Percentiles rank a stretch among this genome's conserved stretches.
Conservation (phyloP, 2,329 filamentous ascomycete genomes). For the Tolypocladium ophioglossoides region DNA sequence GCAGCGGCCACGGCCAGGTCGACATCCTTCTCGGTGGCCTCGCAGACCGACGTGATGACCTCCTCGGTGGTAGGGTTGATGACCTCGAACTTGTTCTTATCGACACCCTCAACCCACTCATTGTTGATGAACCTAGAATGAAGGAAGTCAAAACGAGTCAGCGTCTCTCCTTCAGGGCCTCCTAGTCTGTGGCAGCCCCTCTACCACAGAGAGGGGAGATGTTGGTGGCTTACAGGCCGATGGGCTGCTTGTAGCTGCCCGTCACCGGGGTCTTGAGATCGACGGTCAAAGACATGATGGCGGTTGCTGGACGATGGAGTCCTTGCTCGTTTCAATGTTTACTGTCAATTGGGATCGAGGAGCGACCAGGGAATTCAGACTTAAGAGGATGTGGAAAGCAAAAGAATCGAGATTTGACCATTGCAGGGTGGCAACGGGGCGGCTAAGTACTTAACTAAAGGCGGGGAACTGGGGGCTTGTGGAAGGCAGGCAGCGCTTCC, state of each 20-base stretch:
- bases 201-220: not conserved
- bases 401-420: not conserved
- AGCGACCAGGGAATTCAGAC: not conserved
- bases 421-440: not conserved
- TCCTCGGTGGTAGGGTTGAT: slow-evolving; percentile 82
- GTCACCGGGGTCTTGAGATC: slow-evolving; percentile 60
- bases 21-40: slow-evolving; percentile 81
- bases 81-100: slow-evolving; percentile 86
- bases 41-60: slow-evolving; percentile 70
- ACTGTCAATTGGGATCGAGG: not conserved
- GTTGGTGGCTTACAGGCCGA: slow-evolving; percentile 42
- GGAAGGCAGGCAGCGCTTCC: too few species aligned
- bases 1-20: slow-evolving; percentile 74
- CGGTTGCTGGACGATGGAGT: not conserved
- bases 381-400: not conserved
- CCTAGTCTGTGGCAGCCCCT: too few species aligned
- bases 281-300: slow-evolving; percentile 37
- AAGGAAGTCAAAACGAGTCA: not conserved
- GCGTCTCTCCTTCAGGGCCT: not conserved
- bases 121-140: slow-evolving; percentile 74
- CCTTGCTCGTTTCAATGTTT: not conserved
- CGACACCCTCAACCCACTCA: slow-evolving; percentile 68
- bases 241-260: slow-evolving; percentile 48
- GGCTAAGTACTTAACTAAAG: not conserved
- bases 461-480: not conserved